Base-by-base conservation (phyloP, 306 rosid species). In the Lagenaria siceraria region DNA sequence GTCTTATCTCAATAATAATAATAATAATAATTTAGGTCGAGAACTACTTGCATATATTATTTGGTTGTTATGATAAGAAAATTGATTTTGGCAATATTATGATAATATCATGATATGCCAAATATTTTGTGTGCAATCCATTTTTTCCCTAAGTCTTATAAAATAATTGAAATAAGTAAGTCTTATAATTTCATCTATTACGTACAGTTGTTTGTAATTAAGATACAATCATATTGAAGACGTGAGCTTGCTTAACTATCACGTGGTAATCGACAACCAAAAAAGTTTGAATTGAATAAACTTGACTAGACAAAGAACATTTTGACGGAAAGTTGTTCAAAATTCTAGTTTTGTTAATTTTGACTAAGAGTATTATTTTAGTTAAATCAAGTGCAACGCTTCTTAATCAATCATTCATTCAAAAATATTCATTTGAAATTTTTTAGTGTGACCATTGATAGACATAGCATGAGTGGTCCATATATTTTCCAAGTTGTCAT, bases 61-160 rank as follows among this genome's bases (percentile, higher is more conserved):
- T 68, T 21, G 74, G 74, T 68, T 68, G 74, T 68, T 68, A 68
- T 38, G 74, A 68, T 68, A 68, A 68, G 53, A 15, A 40, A 68
- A 42, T 11, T 40, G 11, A 21, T 21, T 38, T 38, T 40, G 49
- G 53, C 17, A 42, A 1, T 12, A 40, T 22, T n/a, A 21, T 12
- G 33, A 68, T 68, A 4, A 38, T 40, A 40, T 21, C 29, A 21
- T 9, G 49, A 13, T 19, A 19, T 9, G 6, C 19, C 1, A 1
- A 35, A 10, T 12, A 12, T 65, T 6, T 9, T 29, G 15, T 31
- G 12, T 17, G 42, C 14, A 18, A 29, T 46, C 17, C 1, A 46
- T 12, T 12, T 13, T 60, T 15, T 18, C 36, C 6, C 2, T 7
- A 62, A 15, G 4, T 15, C 0, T 15, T 31, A 29, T 62, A 15